Percentiles rank a stretch among this genome's conserved stretches.
Conservation (phyloP, 2,329 filamentous ascomycete species). For the Chaetomiaceae sp. region DNA sequence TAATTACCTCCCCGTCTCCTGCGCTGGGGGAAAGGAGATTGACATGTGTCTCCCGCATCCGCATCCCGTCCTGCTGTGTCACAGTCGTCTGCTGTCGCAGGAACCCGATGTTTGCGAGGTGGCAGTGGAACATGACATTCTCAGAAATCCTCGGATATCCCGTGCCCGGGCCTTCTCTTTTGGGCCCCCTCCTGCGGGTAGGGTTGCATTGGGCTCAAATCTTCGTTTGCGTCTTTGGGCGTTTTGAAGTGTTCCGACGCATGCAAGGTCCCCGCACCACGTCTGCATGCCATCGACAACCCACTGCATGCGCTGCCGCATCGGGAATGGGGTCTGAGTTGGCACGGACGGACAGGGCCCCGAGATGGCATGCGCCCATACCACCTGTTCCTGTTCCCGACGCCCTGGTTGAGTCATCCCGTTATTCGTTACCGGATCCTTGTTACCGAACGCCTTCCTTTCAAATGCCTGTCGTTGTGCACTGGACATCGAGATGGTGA, state of each 20-base stretch:
- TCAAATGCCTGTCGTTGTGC: too few species aligned
- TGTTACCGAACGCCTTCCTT: background rate
- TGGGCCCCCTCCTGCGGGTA: slow-evolving; percentile 2
- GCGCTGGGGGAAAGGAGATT: too few species aligned
- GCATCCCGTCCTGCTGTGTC: background rate
- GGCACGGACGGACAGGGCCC: background rate
- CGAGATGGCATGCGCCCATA: background rate
- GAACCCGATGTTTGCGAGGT: background rate
- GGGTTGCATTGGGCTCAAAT: slow-evolving; percentile 3
- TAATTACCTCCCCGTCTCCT: too few species aligned
- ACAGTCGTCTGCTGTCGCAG: background rate
- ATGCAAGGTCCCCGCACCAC: slow-evolving; percentile 4
- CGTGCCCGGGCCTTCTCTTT: background rate
- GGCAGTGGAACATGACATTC: too few species aligned
- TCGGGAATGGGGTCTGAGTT: background rate
- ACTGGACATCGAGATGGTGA: too few species aligned
- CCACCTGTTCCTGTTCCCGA: slow-evolving; percentile 6
- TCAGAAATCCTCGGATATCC: slow-evolving; percentile 5
- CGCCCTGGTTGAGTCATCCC: background rate
- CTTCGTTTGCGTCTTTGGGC: background rate
- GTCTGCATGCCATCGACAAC: slow-evolving; percentile 2
- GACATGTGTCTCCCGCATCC: background rate
- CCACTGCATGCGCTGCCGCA: background rate
- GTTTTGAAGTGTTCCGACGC: background rate
- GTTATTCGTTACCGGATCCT: background rate